Base-by-base conservation (phyloP, 305 asterid species). In the Ilex paraguariensis region DNA sequence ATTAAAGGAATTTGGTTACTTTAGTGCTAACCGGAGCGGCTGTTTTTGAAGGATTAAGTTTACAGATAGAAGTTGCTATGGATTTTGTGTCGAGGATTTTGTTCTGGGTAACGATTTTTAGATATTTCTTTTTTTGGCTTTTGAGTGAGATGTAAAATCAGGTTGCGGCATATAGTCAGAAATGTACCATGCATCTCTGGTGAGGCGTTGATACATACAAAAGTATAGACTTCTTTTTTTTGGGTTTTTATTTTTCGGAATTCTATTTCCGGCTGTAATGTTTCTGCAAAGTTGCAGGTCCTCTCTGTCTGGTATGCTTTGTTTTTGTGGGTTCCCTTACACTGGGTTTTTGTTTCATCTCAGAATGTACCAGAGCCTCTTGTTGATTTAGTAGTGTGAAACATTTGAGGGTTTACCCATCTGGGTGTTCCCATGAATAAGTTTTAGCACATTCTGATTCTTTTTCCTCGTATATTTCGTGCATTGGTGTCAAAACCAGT, bases 71-170 rank as follows among this genome's bases (percentile, higher is more conserved):
- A 63, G 57, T 70, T 60, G 52, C 61, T 50, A 59, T 5, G 65
- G 64, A 53, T 70, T 70, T 70, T 70, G 62, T 59, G 68, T 57
- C 56, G 48, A 56, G 45, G 50, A 54, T 36, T 39, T 61, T 56
- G 5, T 65, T 33, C 56, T 56, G 59, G 32, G 63, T 70, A 49
- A 63, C 42, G 39, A 50, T 64, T 17, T 21, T 70, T 44, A 54
- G 74, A 53, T 56, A 21, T 11, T 64, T 53, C 56, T 65, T 36
- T 60, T 55, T 64, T 54, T 59, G 59, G 53, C 62, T 62, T 69
- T 63, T 53, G 70, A 69, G 73, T 69, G 73, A 63, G 74, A 46
- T 70, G 70, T 70, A 70, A 52, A 70, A 59, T 59, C 64, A 64
- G 59, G 31, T 64, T 49, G 70, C 74, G 70, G 74, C 74, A 45